Evolutionary conservation across 2,329 filamentous ascomycete species (phyloP), one percentile per base, ranked within the genome.

Genomic region (Trichoderma breve): DNA sequence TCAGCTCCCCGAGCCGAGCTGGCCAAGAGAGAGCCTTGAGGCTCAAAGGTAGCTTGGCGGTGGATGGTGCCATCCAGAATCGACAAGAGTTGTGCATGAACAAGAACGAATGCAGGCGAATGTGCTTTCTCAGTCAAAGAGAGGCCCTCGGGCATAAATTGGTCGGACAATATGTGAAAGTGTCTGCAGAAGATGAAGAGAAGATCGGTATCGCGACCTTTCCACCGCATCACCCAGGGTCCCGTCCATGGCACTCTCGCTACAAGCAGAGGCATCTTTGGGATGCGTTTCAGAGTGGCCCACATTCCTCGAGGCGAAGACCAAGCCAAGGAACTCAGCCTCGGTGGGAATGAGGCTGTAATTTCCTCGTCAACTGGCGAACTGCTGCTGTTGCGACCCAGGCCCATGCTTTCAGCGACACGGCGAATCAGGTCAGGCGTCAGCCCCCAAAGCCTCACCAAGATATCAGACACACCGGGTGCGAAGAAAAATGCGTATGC

Each of bases 401-500:
- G 83, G 5, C 89, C 88, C 74, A 93, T 89, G 76, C 92, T 91
- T 64, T 90, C 87, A 9, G 93, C 86, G 1, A 93, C 87, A 28
- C 93, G 90, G 74, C 92, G 89, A 77, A 97, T 86, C 55, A 90
- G 83, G 71, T 91, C 90, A 4, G 91, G 84, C 3, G 90, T 89
- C 24, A 93, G 85, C 47, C 89, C 89, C 94, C 95, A 97, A 6
- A 97, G 84, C 18, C 94, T 89, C 30, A 95, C 89, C 63, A 97
- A 85, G 65, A 97, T 89, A 77, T 97, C 94, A 8, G 93, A 92
- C 70, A 97, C 89, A 5, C 93, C 93, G 0, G 94, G 93, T 32
- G 93, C 95, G 77, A 97, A 98, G 82, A 95, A 96, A 81, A 97
- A 97, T 34, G 93, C 94, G 80, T 97, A 97, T 2, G 95, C 94